A percentile compares a stretch with the other conserved stretches of the same genome.
phyloP scores from a whole-genome alignment of 306 rosid genomes.

The Cucumis hystrix region DNA sequence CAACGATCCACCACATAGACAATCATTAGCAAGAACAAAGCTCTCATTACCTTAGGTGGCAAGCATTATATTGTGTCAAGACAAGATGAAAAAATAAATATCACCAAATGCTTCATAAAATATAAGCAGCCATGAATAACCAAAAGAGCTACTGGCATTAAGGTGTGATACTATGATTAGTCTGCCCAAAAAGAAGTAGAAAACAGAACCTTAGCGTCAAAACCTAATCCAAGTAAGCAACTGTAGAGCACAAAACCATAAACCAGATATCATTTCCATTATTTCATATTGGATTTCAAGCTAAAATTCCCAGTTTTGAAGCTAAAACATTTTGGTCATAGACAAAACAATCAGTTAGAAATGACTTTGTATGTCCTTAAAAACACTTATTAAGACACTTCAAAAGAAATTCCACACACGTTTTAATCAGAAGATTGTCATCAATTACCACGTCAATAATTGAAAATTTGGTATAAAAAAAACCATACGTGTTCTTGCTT shows the following conservation, averaged over 20 bases:
- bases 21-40: neutral
- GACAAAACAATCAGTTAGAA: neutral
- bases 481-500: neutral
- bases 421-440: neutral
- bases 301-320: neutral
- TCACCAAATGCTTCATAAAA: neutral
- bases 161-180: neutral
- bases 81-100: neutral
- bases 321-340: neutral
- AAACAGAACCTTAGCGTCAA: constrained; percentile 19
- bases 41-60: neutral
- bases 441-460: neutral
- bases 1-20: neutral
- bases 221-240: neutral
- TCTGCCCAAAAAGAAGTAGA: neutral
- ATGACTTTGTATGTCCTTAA: too few relatives aligned
- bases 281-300: neutral
- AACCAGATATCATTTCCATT: neutral
- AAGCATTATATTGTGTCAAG: neutral
- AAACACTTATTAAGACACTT: neutral
- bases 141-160: neutral
- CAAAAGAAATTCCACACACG: neutral
- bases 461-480: neutral
- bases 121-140: neutral
- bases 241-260: neutral